Evolutionary conservation across 768 basidiomycete species (phyloP), one percentile per base, ranked within the genome.

Genomic region (Cubamyces sp.): DNA sequence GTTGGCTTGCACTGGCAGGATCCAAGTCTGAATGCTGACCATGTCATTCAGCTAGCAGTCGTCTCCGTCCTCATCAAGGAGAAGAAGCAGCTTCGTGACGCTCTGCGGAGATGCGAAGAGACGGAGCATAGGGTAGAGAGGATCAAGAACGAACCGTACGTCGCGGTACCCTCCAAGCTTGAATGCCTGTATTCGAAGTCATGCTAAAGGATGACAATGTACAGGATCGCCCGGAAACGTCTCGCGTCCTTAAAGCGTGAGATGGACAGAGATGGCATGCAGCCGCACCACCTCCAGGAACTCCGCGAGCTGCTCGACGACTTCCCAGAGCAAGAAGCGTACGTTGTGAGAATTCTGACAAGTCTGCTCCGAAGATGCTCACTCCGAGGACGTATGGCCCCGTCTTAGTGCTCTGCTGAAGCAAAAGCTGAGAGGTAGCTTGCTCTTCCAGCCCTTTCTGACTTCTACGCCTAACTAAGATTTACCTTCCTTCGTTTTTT

Each of bases 51-150:
- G 56, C 12, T 57, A 3, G 23, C 37, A 8, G 8, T 57, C n/a
- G 37, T 57, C n/a, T 57, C 56, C 14, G 41, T 57, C 47, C 56
- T 57, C 37, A 48, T 57, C 56, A 57, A 57, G 23, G 56, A 57
- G 47, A 48, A 41, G 47, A 49, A 49, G 16, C 56, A 48, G 56
- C 56, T 57, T 16, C 46, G 47, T 21, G 37, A 48, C 15, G 56
- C 56, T 16, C 47, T 57, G 21, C 46, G 46, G 9, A 11, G 21
- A 12, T 57, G 45, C 47, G 46, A 57, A 40, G 56, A 47, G 30
- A 47, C 56, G 4, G 56, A 49, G 30, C 18, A 25, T 3, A 37
- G 56, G 9, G 16, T 49, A 23, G 56, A 57, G 47, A 57, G 41
- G 47, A n/a, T 48, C 14, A 48, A 34, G 37, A 48, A 57, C 39